phyloP scores from a whole-genome alignment of 176 grass and related monocot species.

The Saccharum officinarum region DNA sequence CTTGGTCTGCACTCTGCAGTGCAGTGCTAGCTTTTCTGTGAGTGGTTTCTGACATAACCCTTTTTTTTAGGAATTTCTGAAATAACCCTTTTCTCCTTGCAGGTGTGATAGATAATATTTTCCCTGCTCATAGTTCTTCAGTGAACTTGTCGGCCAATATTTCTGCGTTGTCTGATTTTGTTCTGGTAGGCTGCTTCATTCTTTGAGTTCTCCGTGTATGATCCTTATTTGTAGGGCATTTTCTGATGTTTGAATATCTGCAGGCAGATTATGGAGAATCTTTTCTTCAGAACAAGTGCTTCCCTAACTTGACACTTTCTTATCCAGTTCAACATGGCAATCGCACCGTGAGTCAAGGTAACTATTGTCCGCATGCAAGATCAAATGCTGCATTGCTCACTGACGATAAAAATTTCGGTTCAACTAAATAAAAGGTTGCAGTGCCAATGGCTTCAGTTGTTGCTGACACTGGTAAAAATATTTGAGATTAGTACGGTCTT shows the following conservation, averaged over 20 bases:
- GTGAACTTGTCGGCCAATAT: constrained; percentile 21
- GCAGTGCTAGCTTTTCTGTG: background rate
- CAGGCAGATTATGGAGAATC: background rate
- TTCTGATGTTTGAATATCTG: constrained; percentile 14
- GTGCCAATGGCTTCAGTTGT: background rate
- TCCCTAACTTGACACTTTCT: constrained; percentile 35
- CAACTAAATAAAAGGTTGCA: background rate
- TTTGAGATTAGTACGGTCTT: background rate
- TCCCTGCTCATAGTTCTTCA: constrained; percentile 2
- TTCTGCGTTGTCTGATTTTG: constrained; percentile 32
- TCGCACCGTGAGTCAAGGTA: constrained; percentile 11
- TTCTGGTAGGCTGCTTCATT: constrained; percentile 36
- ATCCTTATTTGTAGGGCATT: background rate
- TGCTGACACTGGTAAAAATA: background rate
- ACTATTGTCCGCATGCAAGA: background rate
- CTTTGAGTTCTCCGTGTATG: background rate
- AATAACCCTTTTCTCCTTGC: background rate
- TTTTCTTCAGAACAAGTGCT: constrained; percentile 52
- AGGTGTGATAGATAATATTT: constrained; percentile 49
- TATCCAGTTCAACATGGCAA: constrained; percentile 1
- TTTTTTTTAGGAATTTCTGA: background rate
- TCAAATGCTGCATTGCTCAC: constrained; percentile 11
- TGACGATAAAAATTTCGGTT: background rate
- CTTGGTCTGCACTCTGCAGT: background rate
- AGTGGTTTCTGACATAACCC: background rate